phyloP scores from a whole-genome alignment of 768 basidiomycete genomes.

The Trametes meyenii region DNA sequence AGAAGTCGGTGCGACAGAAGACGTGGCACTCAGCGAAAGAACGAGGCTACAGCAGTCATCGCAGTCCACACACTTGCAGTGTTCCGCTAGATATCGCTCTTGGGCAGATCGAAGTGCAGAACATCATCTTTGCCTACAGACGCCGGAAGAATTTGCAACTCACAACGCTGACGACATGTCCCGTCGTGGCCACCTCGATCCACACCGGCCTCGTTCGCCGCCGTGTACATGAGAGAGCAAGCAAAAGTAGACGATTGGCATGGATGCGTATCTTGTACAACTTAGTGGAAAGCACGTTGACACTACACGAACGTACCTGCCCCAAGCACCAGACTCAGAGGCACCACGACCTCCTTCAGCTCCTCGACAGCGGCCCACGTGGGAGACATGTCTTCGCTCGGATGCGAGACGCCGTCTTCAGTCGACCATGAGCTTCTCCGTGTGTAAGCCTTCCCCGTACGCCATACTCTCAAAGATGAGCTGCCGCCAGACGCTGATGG shows the following conservation, averaged over 20 bases:
- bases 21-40: not conserved
- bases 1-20: not conserved
- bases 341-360: constrained; percentile 1
- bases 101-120: constrained; percentile 7
- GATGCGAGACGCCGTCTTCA: constrained; percentile 32
- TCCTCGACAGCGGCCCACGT: not conserved
- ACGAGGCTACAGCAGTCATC: not conserved
- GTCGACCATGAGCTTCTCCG: constrained; percentile 83
- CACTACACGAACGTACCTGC: constrained; percentile 37
- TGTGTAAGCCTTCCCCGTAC: constrained; percentile 85
- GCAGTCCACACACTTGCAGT: not conserved
- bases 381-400: not conserved
- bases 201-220: not conserved
- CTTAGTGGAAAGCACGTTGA: constrained; percentile 29
- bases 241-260: constrained; percentile 23
- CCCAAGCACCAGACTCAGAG: constrained; percentile 21
- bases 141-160: constrained; percentile 27
- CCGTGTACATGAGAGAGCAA: constrained; percentile 2
- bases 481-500: constrained; percentile 85
- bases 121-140: constrained; percentile 17
- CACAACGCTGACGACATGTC: constrained; percentile 14
- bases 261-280: constrained; percentile 29
- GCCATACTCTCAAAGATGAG: constrained; percentile 96
- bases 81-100: not conserved
- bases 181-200: not conserved